phyloP scores from a whole-genome alignment of 2,329 filamentous ascomycete genomes.

The Aspergillus brunneoviolaceus region DNA sequence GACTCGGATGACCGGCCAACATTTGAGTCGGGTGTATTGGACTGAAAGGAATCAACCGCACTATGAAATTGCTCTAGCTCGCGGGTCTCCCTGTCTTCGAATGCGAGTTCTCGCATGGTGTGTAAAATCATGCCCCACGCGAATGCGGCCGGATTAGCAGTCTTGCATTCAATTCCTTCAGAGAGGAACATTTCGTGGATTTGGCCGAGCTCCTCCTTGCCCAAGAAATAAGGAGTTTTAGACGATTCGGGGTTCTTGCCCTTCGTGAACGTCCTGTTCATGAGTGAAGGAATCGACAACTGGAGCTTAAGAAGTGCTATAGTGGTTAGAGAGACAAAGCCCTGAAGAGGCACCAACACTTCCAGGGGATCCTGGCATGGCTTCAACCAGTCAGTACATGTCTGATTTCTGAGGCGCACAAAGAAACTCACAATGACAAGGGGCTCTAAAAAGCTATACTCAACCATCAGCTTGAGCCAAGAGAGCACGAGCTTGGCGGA shows the following conservation, averaged over 20 bases:
- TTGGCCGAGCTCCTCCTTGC: slow-evolving; percentile 66
- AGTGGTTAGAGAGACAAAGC: slow-evolving; percentile 68
- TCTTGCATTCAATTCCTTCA: slow-evolving; percentile 56
- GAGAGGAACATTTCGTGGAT: slow-evolving; percentile 70
- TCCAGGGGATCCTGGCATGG: slow-evolving; percentile 41
- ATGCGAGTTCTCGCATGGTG: slow-evolving; percentile 64
- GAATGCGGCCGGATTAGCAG: slow-evolving; percentile 72
- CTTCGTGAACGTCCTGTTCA: slow-evolving; percentile 21
- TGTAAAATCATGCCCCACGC: slow-evolving; percentile 78
- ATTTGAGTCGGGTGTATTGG: slow-evolving; percentile 34
- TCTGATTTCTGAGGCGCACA: background rate
- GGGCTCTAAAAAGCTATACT: slow-evolving; percentile 67
- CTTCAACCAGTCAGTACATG: slow-evolving; percentile 28
- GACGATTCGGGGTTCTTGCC: slow-evolving; percentile 25
- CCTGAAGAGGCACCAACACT: slow-evolving; percentile 60
- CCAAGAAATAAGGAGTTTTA: slow-evolving; percentile 63
- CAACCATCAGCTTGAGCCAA: slow-evolving; percentile 74
- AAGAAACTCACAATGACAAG: slow-evolving; percentile 55
- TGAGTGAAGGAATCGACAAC: slow-evolving; percentile 56
- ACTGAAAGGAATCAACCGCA: slow-evolving; percentile 42
- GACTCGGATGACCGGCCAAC: slow-evolving; percentile 34
- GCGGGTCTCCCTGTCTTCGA: slow-evolving; percentile 58
- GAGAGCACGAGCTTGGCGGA: slow-evolving; percentile 59
- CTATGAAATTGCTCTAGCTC: slow-evolving; percentile 45
- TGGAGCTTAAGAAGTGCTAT: slow-evolving; percentile 70